Base-by-base conservation (phyloP, 441 rosid genomes). In the Brassica balearica region DNA sequence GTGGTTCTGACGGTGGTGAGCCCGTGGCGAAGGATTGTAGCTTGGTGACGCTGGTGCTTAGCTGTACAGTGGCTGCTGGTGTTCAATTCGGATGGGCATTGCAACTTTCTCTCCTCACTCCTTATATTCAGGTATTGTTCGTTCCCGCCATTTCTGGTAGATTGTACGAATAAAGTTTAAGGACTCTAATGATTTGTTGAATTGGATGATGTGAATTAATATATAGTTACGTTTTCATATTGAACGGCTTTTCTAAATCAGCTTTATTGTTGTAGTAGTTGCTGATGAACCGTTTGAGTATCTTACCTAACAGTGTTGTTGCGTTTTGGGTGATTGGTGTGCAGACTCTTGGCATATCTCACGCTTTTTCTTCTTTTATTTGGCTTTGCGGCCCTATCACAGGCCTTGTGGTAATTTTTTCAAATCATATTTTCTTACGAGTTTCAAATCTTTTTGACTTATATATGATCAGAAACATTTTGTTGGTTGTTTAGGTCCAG, bases 331-430 rank as follows among this genome's bases (percentile, higher is more conserved):
- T 77, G 69, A 67, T 85, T 82, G 25, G 55, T 48, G 51, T 91
- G 91, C 95, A 95, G 99, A 95, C 96, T n/a, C 97, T 95, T 70
- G 98, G 99, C 64, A 88, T 92, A 34, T 83, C 84, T 23, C 99
- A 95, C 73, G 96, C 98, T 11, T 95, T 95, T 86, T 93, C 99
- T 72, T 95, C 99, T 2, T 95, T 92, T 79, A 95, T 95, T 81
- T 92, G 98, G 98, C 94, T 95, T 3, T 95, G 99, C 46, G 98
- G 99, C 69, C 99, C 97, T 1, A 91, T 95, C 66, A 91, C 99
- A 65, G 99, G 98, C 72, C 97, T 95, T 79, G 97, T 91, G 97
- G 99, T 93, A 92, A n/a, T n/a, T n/a, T n/a, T n/a, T n/a, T n/a
- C n/a, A n/a, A n/a, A n/a, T n/a, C n/a, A n/a, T n/a, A n/a, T n/a